Evolutionary conservation across 140 eudicot genomes (phyloP).

Genomic region (Anethum foeniculum): DNA sequence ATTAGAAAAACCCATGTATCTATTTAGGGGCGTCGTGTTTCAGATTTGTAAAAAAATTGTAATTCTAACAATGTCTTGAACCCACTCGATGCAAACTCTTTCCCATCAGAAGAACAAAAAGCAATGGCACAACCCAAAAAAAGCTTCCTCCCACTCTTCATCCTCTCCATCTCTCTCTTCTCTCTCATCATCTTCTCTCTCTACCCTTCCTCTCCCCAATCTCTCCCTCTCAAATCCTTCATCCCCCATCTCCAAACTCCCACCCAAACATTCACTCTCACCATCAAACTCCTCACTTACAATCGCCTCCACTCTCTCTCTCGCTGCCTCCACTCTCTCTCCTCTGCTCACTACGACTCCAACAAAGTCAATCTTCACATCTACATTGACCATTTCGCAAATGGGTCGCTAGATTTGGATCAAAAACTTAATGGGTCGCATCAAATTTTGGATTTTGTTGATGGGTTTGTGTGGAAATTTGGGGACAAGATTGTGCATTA

Average conservation of each 20-base stretch:
- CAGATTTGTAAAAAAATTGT: no score
- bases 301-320: slow-evolving; percentile 77
- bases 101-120: not conserved
- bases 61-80: no score
- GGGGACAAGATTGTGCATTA: slow-evolving; percentile 95
- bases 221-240: slow-evolving; percentile 18
- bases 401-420: slow-evolving; percentile 33
- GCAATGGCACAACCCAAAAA: slow-evolving; percentile 24
- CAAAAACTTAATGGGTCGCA: slow-evolving; percentile 41
- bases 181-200: slow-evolving; percentile 6
- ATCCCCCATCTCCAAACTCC: slow-evolving; percentile 8
- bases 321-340: slow-evolving; percentile 70
- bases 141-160: slow-evolving; percentile 32
- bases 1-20: no score
- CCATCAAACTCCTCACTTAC: slow-evolving; percentile 69
- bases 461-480: slow-evolving; percentile 65
- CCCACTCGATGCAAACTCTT: no score
- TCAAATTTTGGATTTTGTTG: slow-evolving; percentile 65
- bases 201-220: slow-evolving; percentile 9
- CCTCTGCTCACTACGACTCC: slow-evolving; percentile 52
- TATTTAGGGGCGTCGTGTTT: no score
- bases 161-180: slow-evolving; percentile 28
- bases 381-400: slow-evolving; percentile 59
- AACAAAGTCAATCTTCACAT: slow-evolving; percentile 66
- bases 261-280: slow-evolving; percentile 42